phyloP scores from a whole-genome alignment of 202 grass and related monocot genomes.

The Brachypodium distachyon region DNA sequence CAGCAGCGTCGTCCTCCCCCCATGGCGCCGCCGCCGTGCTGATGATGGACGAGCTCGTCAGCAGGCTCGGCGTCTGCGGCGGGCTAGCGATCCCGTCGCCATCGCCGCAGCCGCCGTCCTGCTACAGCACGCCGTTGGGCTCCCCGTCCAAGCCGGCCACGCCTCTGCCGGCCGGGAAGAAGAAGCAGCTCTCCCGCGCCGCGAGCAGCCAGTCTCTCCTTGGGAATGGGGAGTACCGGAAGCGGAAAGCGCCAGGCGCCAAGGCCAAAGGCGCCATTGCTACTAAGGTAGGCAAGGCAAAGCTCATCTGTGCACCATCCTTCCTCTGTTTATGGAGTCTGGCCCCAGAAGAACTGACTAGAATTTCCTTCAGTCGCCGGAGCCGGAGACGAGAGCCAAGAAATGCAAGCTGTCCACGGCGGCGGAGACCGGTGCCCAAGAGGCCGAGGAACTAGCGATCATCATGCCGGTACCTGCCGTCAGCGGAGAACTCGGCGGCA shows the following conservation, averaged over 20 bases:
- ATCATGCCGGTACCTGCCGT: background rate
- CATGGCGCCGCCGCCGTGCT: constrained; percentile 7
- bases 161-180: background rate
- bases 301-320: too few species aligned
- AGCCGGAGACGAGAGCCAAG: constrained; percentile 20
- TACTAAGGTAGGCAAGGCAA: constrained; percentile 21
- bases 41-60: constrained; percentile 44
- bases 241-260: constrained; percentile 29
- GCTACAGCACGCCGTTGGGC: constrained; percentile 43
- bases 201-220: constrained; percentile 31
- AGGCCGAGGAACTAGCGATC: background rate
- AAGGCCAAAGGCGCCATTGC: constrained; percentile 21
- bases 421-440: background rate
- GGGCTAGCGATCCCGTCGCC: background rate
- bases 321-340: background rate
- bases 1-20: too few species aligned
- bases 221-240: constrained; percentile 26
- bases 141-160: constrained; percentile 28
- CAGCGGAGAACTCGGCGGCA: background rate
- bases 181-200: constrained; percentile 27
- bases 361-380: constrained; percentile 8
- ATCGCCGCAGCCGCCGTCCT: constrained; percentile 32
- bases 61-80: constrained; percentile 42
- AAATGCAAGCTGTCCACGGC: constrained; percentile 35
- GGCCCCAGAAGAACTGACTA: background rate